Evolutionary conservation across 768 basidiomycete genomes (phyloP).

Genomic region (Phaeolepiota aurea): DNA sequence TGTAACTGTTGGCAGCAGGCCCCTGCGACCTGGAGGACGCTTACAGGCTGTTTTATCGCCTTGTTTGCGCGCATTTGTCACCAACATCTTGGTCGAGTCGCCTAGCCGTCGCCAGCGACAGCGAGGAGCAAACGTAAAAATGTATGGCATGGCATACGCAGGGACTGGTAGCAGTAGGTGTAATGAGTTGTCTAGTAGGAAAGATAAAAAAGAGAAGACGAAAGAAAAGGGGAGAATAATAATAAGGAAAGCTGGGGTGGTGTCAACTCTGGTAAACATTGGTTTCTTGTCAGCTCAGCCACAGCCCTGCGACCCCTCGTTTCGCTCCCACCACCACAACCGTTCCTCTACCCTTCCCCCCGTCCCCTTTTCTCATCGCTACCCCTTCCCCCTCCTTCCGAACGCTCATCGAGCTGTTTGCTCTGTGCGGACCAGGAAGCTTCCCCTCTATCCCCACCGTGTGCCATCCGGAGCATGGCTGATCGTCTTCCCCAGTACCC

Average conservation of each 20-base stretch:
- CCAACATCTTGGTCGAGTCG: not conserved
- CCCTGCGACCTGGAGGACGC: too few species aligned
- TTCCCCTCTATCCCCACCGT: constrained; percentile 18
- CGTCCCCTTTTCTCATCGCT: constrained; percentile 12
- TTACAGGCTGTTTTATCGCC: too few species aligned
- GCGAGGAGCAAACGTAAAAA: too few species aligned
- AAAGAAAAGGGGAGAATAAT: too few species aligned
- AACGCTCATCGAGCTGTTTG: constrained; percentile 14
- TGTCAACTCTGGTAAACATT: constrained; percentile 38
- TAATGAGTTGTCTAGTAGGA: not conserved
- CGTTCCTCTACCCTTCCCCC: constrained; percentile 23
- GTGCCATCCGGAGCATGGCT: constrained; percentile 36
- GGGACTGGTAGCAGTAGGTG: too few species aligned
- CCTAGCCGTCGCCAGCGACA: too few species aligned
- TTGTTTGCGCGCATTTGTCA: not conserved
- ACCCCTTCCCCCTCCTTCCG: constrained; percentile 15
- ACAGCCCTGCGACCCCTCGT: constrained; percentile 37
- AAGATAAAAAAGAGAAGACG: not conserved
- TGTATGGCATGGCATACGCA: too few species aligned
- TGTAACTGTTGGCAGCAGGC: too few species aligned
- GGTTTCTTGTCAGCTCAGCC: constrained; percentile 25
- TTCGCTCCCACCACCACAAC: constrained; percentile 55
- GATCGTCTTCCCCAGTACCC: constrained; percentile 50
- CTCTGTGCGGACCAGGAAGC: constrained; percentile 17
- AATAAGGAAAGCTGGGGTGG: constrained; percentile 4